A percentile compares a stretch with the other conserved stretches of the same genome.
These are phyloP conservation scores for Reticulascus tulasneorum DNA, from an alignment of 2,329 filamentous ascomycete genomes.

Conservation along the genomic window DNA sequence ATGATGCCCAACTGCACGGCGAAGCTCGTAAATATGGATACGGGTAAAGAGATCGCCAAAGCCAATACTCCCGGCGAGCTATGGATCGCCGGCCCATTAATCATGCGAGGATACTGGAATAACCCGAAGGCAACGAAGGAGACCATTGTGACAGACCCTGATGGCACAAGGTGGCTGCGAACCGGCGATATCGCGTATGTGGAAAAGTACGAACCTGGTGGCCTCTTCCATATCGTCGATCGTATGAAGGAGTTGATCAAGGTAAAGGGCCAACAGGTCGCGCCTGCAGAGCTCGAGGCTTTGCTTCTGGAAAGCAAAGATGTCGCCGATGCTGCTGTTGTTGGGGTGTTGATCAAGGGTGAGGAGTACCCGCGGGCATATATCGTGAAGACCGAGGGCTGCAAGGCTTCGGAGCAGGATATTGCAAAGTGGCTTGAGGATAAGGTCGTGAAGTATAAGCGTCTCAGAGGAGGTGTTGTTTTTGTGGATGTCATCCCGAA, in stretches of 20 bases:
- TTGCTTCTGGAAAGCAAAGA: conserved; percentile 32
- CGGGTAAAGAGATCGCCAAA: conserved; percentile 47
- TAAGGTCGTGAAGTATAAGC: conserved; percentile 62
- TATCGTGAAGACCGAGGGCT: conserved; percentile 43
- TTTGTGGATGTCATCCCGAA: conserved; percentile 64
- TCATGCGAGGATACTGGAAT: conserved; percentile 75
- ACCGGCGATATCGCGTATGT: conserved; percentile 73
- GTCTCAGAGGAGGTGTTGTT: conserved; percentile 64
- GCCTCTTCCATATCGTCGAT: conserved; percentile 63
- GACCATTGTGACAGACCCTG: conserved; percentile 42
- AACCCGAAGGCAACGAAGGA: conserved; percentile 64
- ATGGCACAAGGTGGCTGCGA: conserved; percentile 62
- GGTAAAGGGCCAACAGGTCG: conserved; percentile 56
- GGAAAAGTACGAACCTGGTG: conserved; percentile 49
- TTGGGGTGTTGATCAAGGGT: conserved; percentile 52
- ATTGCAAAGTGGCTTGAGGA: conserved; percentile 61
- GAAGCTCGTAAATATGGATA: conserved; percentile 58
- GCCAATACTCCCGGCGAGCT: conserved; percentile 62
- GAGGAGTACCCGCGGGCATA: conserved; percentile 63
- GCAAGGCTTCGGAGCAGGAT: conserved; percentile 46
- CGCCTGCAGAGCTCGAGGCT: conserved; percentile 46
- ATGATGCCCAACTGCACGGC: conserved; percentile 65
- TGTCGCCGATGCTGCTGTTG: conserved; percentile 61
- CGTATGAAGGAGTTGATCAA: conserved; percentile 65
- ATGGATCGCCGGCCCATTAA: conserved; percentile 66